phyloP scores from a whole-genome alignment of 306 rosid genomes.

The Fragaria nilgerrensis region DNA sequence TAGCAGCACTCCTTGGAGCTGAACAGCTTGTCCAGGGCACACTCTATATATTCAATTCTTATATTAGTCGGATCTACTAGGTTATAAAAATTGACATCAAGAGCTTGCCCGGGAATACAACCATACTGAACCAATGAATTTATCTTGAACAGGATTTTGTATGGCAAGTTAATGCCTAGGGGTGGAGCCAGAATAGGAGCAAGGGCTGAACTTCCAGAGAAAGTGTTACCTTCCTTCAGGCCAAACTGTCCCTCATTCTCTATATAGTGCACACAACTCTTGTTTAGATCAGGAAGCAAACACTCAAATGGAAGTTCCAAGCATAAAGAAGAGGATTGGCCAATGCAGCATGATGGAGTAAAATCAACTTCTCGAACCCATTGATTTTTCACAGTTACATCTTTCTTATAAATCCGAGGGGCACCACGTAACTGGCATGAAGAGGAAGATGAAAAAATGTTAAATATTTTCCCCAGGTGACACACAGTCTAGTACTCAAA shows the following conservation, averaged over 20 bases:
- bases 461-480: not conserved
- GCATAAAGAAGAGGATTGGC: slow-evolving; percentile 28
- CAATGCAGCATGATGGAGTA: slow-evolving; percentile 34
- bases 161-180: slow-evolving; percentile 29
- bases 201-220: slow-evolving; percentile 15
- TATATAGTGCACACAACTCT: slow-evolving; percentile 16
- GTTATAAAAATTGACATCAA: slow-evolving; percentile 28
- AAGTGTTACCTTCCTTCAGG: not conserved
- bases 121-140: slow-evolving; percentile 48
- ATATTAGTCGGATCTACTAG: slow-evolving; percentile 36
- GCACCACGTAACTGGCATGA: slow-evolving; percentile 22
- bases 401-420: slow-evolving; percentile 23
- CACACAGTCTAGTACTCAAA: not conserved
- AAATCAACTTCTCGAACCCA: slow-evolving; percentile 42
- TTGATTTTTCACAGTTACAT: not conserved
- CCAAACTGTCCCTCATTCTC: slow-evolving; percentile 23
- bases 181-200: slow-evolving; percentile 43
- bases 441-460: not conserved
- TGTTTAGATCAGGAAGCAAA: slow-evolving; percentile 22
- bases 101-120: slow-evolving; percentile 35
- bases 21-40: slow-evolving; percentile 35
- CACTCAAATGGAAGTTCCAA: slow-evolving; percentile 17
- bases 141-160: slow-evolving; percentile 37
- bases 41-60: slow-evolving; percentile 23
- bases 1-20: slow-evolving; percentile 37